Percentiles rank a stretch among this genome's conserved stretches.
These are phyloP conservation scores for Coniochaeta sp. DNA, from an alignment of 2,329 filamentous ascomycete species.

Conservation along the genomic window DNA sequence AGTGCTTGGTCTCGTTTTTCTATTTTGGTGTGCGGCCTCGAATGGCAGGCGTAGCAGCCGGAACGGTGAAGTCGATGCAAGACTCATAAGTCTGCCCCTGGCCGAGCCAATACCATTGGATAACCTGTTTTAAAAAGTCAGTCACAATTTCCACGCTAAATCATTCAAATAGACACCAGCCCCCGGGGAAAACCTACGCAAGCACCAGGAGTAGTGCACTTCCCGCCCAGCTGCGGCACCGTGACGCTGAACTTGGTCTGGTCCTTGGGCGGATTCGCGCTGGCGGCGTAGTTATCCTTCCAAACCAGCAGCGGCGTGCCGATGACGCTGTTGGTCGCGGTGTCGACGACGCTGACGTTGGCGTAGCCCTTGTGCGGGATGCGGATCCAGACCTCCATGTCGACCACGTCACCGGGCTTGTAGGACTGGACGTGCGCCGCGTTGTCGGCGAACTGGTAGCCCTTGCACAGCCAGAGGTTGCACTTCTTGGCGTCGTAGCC, in stretches of 20 bases:
- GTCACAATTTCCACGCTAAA: background rate
- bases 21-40: background rate
- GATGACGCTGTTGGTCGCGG: conserved; percentile 36
- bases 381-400: conserved; percentile 33
- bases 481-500: conserved; percentile 19
- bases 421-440: conserved; percentile 26
- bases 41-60: conserved; percentile 1
- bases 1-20: background rate
- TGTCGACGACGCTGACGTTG: conserved; percentile 42
- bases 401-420: conserved; percentile 32
- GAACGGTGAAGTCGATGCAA: conserved; percentile 48
- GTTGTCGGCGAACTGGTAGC: conserved; percentile 32
- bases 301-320: conserved; percentile 28
- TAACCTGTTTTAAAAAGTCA: conserved; percentile 22
- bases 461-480: conserved; percentile 32
- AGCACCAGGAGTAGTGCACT: conserved; percentile 17
- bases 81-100: conserved; percentile 53
- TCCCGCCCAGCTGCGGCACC: conserved; percentile 18
- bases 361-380: conserved; percentile 39
- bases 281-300: conserved; percentile 20
- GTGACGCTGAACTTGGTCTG: conserved; percentile 22
- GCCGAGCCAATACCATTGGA: conserved; percentile 59
- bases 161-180: background rate
- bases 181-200: conserved; percentile 17
- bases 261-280: conserved; percentile 16